Conservation (phyloP, 345 rosid species). For the Aethionema arabicum region DNA sequence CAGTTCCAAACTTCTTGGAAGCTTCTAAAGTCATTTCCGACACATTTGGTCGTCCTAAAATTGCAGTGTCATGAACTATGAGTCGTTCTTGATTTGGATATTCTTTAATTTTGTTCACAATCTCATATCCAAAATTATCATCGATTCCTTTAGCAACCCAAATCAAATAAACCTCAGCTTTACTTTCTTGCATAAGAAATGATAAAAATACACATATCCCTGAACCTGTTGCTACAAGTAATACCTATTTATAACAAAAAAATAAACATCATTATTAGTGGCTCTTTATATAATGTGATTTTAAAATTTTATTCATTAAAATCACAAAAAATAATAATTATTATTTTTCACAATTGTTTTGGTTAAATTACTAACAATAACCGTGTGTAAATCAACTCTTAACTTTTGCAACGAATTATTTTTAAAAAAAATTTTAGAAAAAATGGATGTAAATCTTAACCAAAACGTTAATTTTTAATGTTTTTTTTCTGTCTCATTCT, state of each 20-base stretch:
- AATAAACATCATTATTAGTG: not conserved
- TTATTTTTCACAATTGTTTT: not conserved
- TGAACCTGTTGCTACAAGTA: constrained; percentile 81
- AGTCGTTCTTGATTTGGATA: constrained; percentile 54
- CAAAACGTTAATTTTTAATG: too few relatives aligned
- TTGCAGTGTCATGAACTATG: constrained; percentile 67
- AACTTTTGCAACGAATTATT: too few relatives aligned
- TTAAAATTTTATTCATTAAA: too few relatives aligned
- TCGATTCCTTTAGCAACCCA: constrained; percentile 84
- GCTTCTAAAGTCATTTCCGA: constrained; percentile 63
- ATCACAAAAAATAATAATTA: too few relatives aligned
- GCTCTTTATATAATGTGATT: not conserved
- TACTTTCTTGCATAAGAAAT: constrained; percentile 65
- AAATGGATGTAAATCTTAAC: too few relatives aligned
- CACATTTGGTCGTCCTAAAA: constrained; percentile 67
- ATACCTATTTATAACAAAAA: constrained; percentile 18
- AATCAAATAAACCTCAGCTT: constrained; percentile 53
- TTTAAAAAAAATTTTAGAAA: too few relatives aligned
- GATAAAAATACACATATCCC: constrained; percentile 86
- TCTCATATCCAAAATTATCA: constrained; percentile 67
- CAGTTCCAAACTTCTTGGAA: constrained; percentile 64
- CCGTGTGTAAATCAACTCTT: too few relatives aligned
- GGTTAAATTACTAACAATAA: too few relatives aligned
- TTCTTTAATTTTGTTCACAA: constrained; percentile 50
- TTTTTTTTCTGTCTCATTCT: too few relatives aligned